Evolutionary conservation across 306 rosid species (phyloP).

Genomic region (Fragaria ananassa): DNA sequence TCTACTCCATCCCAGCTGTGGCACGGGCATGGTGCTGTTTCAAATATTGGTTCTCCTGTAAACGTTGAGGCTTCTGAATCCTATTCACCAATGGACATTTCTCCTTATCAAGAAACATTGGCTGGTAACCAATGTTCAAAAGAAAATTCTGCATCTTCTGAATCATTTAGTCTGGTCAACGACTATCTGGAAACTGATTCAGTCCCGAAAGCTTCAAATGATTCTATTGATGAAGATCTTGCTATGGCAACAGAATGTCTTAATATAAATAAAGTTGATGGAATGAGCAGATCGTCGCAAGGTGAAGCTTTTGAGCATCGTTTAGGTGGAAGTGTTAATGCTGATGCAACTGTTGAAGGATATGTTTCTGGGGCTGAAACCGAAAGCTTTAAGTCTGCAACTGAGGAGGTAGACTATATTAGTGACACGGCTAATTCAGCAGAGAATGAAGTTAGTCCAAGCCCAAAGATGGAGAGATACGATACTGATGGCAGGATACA

Average conservation of each 20-base stretch:
- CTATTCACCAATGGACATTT: constrained; percentile 88
- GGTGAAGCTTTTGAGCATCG: constrained; percentile 27
- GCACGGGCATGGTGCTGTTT: constrained; percentile 43
- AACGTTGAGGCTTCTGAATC: constrained; percentile 42
- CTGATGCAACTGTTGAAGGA: constrained; percentile 45
- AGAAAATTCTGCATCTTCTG: constrained; percentile 63
- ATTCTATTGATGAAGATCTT: constrained; percentile 64
- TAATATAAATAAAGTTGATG: constrained; percentile 44
- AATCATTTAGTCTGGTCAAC: constrained; percentile 40
- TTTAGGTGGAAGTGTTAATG: constrained; percentile 28
- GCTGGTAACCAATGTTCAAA: constrained; percentile 43
- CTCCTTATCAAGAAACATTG: constrained; percentile 76
- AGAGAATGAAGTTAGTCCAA: constrained; percentile 50
- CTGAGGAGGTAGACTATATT: constrained; percentile 56
- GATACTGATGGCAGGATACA: constrained; percentile 39
- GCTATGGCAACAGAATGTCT: constrained; percentile 43
- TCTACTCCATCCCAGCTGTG: constrained; percentile 38
- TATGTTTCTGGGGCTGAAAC: constrained; percentile 69
- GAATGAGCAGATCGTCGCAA: constrained; percentile 28
- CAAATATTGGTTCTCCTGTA: constrained; percentile 42
- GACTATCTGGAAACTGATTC: constrained; percentile 32
- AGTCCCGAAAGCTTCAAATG: constrained; percentile 33
- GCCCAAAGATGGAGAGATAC: constrained; percentile 35
- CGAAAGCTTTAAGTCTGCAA: constrained; percentile 80
- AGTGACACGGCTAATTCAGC: constrained; percentile 34